Evolutionary conservation across 768 basidiomycete genomes (phyloP).

Genomic region (Serendipita vermifera): DNA sequence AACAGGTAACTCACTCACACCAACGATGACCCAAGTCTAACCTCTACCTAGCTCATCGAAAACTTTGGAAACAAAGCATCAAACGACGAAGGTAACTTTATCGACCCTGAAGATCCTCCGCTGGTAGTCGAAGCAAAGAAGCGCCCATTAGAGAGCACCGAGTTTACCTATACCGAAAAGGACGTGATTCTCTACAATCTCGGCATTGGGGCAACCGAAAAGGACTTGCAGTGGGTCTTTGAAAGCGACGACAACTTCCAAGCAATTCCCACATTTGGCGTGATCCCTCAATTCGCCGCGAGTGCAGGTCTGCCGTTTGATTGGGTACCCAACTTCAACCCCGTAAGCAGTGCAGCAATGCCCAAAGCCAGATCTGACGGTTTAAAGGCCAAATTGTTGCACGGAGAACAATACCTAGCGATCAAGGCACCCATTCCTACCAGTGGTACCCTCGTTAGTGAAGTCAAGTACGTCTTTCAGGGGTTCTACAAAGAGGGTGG

Average conservation of each 20-base stretch:
- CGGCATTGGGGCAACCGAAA: conserved; percentile 84
- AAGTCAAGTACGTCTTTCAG: conserved; percentile 38
- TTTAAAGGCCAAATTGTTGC: conserved; percentile 78
- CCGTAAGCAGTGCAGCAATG: conserved; percentile 37
- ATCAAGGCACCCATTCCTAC: conserved; percentile 83
- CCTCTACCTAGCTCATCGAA: conserved; percentile 36
- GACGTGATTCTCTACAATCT: conserved; percentile 94
- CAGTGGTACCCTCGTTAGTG: conserved; percentile 61
- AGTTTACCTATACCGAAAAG: conserved; percentile 70
- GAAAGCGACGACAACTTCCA: conserved; percentile 80
- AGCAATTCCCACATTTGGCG: conserved; percentile 87
- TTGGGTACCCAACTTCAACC: conserved; percentile 92
- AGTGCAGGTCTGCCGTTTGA: conserved; percentile 56
- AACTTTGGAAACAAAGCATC: conserved; percentile 41
- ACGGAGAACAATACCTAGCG: conserved; percentile 90
- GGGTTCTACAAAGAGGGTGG: not conserved
- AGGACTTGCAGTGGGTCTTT: conserved; percentile 83
- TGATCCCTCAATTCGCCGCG: conserved; percentile 79
- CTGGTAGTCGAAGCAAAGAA: conserved; percentile 76
- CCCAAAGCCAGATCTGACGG: not conserved
- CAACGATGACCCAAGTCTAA: no score
- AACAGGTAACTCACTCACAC: no score
- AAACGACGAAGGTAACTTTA: conserved; percentile 28
- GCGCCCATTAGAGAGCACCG: conserved; percentile 34
- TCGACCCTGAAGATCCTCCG: conserved; percentile 70